Conservation (phyloP, 2,329 filamentous ascomycete genomes). For the Stachybotrys chartarum region DNA sequence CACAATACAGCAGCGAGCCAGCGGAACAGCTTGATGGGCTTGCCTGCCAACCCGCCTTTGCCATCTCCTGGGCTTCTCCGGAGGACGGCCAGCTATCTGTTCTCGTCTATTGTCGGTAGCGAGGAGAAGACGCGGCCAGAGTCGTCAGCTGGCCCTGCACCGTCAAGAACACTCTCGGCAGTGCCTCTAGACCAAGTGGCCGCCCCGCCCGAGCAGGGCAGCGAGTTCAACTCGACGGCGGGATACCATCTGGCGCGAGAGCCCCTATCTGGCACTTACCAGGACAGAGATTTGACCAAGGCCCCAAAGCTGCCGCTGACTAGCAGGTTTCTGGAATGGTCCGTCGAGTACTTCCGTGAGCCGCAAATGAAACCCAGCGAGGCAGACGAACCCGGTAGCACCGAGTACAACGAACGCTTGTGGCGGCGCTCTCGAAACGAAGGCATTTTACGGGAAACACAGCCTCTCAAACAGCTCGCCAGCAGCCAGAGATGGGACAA, state of each 20-base stretch:
- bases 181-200: constrained; percentile 34
- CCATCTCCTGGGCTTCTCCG: constrained; percentile 53
- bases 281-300: constrained; percentile 51
- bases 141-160: constrained; percentile 18
- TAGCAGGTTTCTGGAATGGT: constrained; percentile 90
- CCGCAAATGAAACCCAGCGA: constrained; percentile 97
- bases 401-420: constrained; percentile 89
- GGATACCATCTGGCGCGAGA: constrained; percentile 69
- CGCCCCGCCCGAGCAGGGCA: constrained; percentile 66
- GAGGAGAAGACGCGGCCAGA: constrained; percentile 35
- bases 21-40: constrained; percentile 33
- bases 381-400: constrained; percentile 90
- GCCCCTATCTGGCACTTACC: constrained; percentile 72
- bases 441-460: constrained; percentile 82
- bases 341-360: constrained; percentile 94
- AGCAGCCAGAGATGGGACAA: constrained; percentile 83
- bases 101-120: constrained; percentile 47
- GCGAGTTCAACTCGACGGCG: constrained; percentile 57
- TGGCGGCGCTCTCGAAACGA: constrained; percentile 94
- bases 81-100: constrained; percentile 56
- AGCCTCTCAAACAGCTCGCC: constrained; percentile 85
- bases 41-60: constrained; percentile 32
- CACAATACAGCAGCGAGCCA: constrained; percentile 33
- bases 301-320: constrained; percentile 64
- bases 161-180: constrained; percentile 21